These are phyloP conservation scores for Russula sp. DNA, from an alignment of 768 basidiomycete genomes.

Conservation along the genomic window DNA sequence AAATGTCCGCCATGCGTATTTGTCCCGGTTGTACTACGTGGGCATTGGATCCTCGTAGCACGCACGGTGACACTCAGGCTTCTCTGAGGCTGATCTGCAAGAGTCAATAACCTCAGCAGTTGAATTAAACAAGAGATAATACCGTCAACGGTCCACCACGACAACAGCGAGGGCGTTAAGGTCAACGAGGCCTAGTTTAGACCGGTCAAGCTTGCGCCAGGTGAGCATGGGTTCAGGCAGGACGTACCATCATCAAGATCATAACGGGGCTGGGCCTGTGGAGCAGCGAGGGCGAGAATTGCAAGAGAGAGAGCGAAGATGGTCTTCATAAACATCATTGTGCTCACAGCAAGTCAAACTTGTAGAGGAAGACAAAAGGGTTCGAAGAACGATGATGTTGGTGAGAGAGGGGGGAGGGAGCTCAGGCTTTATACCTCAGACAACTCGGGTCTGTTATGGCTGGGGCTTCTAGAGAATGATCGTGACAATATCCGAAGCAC, in stretches of 20 bases:
- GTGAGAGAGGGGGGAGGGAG: background rate
- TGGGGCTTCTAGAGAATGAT: too few relatives aligned
- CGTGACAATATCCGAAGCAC: too few relatives aligned
- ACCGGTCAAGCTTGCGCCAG: background rate
- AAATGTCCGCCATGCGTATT: background rate
- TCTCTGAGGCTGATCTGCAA: too few relatives aligned
- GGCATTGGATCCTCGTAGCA: background rate
- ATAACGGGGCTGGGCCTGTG: background rate
- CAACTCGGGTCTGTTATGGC: background rate
- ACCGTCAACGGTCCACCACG: background rate
- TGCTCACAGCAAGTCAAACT: background rate
- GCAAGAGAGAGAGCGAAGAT: constrained; percentile 7
- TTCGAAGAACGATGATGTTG: background rate
- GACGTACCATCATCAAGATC: background rate
- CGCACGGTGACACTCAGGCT: background rate
- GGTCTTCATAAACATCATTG: constrained; percentile 9
- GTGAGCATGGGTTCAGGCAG: background rate
- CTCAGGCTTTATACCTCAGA: background rate
- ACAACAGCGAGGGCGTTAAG: too few relatives aligned
- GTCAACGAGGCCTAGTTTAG: background rate
- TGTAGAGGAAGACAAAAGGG: background rate
- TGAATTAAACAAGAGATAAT: background rate
- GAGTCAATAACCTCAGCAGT: too few relatives aligned
- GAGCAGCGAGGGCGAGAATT: constrained; percentile 1
- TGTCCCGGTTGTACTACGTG: background rate